Evolutionary conservation across 2,329 filamentous ascomycete genomes (phyloP).

Genomic region (Calonectria montana): DNA sequence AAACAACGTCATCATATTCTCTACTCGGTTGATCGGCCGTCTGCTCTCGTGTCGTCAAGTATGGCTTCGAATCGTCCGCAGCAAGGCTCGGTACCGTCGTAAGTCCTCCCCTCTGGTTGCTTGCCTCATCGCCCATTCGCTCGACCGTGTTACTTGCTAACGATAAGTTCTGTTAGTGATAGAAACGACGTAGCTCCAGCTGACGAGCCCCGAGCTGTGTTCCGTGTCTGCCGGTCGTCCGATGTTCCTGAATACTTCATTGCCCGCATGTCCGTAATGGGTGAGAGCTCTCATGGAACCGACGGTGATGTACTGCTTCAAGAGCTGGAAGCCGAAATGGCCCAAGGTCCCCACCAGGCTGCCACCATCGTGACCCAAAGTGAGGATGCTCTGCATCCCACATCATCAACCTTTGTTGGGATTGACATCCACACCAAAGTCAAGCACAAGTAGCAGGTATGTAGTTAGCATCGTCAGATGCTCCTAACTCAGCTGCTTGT

Average conservation of each 20-base stretch:
- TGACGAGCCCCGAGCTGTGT: background rate
- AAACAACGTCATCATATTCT: background rate
- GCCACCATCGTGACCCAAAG: background rate
- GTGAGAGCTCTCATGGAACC: background rate
- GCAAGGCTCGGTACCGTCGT: constrained; percentile 16
- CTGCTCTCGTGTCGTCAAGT: background rate
- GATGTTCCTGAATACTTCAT: constrained; percentile 12
- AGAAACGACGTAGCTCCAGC: background rate
- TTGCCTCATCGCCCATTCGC: background rate
- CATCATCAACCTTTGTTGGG: background rate
- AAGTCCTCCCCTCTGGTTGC: background rate
- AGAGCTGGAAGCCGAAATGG: constrained; percentile 4
- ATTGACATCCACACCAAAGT: background rate
- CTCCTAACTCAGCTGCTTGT: background rate
- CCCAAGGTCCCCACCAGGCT: background rate
- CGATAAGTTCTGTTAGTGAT: background rate
- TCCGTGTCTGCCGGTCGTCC: background rate
- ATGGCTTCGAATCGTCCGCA: constrained; percentile 17
- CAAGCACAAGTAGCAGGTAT: background rate
- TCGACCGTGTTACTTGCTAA: constrained; percentile 4
- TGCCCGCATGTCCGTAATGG: constrained; percentile 5
- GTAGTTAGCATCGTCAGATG: too few species aligned
- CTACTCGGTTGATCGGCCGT: background rate
- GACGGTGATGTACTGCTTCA: background rate
- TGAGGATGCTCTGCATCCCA: background rate